A percentile compares a stretch with the other conserved stretches of the same genome.
Conservation (phyloP, 352 stramenopile species). For the Elongisporangium anandrum region DNA sequence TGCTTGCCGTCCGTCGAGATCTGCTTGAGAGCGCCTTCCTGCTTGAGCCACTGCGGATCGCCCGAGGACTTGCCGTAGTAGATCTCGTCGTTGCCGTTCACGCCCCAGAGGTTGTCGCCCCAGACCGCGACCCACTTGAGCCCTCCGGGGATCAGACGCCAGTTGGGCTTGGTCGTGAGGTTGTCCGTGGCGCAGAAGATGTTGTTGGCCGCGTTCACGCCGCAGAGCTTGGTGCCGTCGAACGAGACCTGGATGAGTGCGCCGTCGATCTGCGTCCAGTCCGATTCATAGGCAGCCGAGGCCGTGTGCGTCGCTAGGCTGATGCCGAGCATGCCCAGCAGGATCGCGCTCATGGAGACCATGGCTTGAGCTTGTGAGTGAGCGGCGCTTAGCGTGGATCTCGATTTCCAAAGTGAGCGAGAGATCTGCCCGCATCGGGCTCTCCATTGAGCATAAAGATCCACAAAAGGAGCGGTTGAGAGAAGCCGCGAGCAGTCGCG, state of each 20-base stretch:
- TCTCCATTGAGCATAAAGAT: not conserved
- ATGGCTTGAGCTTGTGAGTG: not conserved
- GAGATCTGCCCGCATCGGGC: no score
- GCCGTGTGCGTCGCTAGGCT: not conserved
- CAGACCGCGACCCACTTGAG: slow-evolving; percentile 20
- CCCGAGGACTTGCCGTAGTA: slow-evolving; percentile 1
- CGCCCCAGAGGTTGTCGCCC: slow-evolving; percentile 17
- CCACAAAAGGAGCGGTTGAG: not conserved
- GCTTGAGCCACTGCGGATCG: slow-evolving; percentile 11
- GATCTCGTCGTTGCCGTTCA: slow-evolving; percentile 16
- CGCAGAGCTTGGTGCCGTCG: slow-evolving; percentile 12
- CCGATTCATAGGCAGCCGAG: slow-evolving; percentile 4
- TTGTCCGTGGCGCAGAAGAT: slow-evolving; percentile 15
- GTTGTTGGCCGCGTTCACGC: slow-evolving; percentile 1
- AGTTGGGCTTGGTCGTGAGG: slow-evolving; percentile 14
- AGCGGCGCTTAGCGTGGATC: not conserved
- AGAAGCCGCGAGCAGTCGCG: not conserved
- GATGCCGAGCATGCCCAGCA: not conserved
- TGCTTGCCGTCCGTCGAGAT: slow-evolving; percentile 28
- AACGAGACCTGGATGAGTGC: slow-evolving; percentile 7
- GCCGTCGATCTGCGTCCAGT: slow-evolving; percentile 4
- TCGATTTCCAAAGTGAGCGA: not conserved
- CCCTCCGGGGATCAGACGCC: slow-evolving; percentile 15
- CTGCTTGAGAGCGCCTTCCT: slow-evolving; percentile 15
- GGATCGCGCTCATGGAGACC: not conserved